A percentile compares a stretch with the other conserved stretches of the same genome.
Conservation (phyloP, 2,329 filamentous ascomycete species). For the Paracorniculantispora psalliotae region DNA sequence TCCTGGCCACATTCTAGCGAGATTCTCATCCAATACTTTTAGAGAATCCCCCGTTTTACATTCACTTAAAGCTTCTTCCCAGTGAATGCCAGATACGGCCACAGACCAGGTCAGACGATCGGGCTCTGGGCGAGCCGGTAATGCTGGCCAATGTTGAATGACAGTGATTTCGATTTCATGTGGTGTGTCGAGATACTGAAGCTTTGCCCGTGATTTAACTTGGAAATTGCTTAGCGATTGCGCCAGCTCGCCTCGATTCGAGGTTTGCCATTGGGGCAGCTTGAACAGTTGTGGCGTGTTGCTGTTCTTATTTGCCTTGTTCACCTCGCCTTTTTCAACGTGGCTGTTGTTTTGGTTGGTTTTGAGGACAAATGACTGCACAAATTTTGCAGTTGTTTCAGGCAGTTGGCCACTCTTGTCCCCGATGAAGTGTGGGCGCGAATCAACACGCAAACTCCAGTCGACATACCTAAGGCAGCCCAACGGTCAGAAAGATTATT, state of each 20-base stretch:
- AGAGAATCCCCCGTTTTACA: constrained; percentile 19
- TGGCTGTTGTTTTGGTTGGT: background rate
- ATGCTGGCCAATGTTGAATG: constrained; percentile 24
- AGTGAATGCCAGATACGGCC: constrained; percentile 30
- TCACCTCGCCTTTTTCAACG: too few relatives aligned
- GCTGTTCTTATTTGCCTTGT: background rate
- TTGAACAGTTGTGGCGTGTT: background rate
- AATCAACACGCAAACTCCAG: constrained; percentile 30
- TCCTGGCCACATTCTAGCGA: constrained; percentile 30
- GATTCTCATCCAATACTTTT: constrained; percentile 27
- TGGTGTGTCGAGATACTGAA: constrained; percentile 27
- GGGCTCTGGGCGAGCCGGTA: constrained; percentile 16
- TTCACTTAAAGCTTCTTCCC: constrained; percentile 33
- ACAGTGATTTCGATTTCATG: constrained; percentile 31
- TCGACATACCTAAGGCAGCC: constrained; percentile 18
- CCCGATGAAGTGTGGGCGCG: constrained; percentile 10
- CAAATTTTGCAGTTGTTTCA: background rate
- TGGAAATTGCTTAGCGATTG: constrained; percentile 10
- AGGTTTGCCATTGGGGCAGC: constrained; percentile 3
- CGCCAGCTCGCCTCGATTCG: constrained; percentile 11
- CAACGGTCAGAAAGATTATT: background rate
- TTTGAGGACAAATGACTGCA: background rate
- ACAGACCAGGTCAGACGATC: constrained; percentile 25
- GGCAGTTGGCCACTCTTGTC: background rate
- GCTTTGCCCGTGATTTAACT: constrained; percentile 23